Conservation (phyloP, 2,329 filamentous ascomycete species). For the Apiospora malaysiana region DNA sequence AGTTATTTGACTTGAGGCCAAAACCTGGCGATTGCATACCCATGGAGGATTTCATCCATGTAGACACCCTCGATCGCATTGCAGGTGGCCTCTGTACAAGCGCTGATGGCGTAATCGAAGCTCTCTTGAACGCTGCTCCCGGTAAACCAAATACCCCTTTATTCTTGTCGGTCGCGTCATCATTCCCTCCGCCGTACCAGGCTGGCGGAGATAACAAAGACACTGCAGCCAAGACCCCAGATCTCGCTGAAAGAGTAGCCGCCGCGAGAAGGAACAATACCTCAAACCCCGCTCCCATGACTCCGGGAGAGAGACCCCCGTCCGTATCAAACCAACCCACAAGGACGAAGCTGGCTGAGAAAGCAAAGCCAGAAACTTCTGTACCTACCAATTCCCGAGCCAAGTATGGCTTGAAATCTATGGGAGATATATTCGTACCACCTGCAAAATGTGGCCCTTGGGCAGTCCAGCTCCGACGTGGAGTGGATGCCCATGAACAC, state of each 20-base stretch:
- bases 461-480: neutral
- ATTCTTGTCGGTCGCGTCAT: neutral
- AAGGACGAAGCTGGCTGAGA: no score
- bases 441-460: neutral
- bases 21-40: neutral
- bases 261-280: no score
- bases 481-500: neutral
- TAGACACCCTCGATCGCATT: neutral
- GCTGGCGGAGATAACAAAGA: neutral
- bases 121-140: neutral
- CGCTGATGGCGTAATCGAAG: neutral
- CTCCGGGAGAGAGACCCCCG: no score
- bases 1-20: neutral
- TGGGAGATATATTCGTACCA: neutral
- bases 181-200: neutral
- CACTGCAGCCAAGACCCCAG: neutral
- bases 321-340: no score
- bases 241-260: no score
- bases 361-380: neutral
- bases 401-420: neutral
- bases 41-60: neutral
- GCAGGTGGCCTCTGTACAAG: neutral
- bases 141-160: neutral
- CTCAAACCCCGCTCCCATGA: no score
- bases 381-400: neutral